Conservation (phyloP, 2,329 filamentous ascomycete species). For the Paecilomyces niveus region DNA sequence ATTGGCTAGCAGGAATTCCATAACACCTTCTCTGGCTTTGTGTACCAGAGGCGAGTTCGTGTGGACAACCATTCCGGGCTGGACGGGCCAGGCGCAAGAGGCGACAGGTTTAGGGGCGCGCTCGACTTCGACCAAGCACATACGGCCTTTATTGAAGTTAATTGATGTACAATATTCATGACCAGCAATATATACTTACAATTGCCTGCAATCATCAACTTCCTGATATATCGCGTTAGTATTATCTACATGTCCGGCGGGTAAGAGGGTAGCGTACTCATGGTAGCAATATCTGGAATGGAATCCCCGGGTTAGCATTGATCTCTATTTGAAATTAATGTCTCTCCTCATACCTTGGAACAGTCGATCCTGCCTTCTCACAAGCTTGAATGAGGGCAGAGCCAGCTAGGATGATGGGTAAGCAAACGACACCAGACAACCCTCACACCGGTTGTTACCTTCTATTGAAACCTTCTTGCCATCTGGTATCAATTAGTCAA, state of each 20-base stretch:
- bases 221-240: slow-evolving; percentile 48
- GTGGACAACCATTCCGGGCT: slow-evolving; percentile 98
- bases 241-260: slow-evolving; percentile 11
- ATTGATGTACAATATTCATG: neutral
- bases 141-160: slow-evolving; percentile 52
- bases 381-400: slow-evolving; percentile 98
- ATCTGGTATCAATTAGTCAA: slow-evolving; percentile 52
- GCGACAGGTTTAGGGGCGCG: slow-evolving; percentile 92
- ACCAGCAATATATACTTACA: slow-evolving; percentile 43
- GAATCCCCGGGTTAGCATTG: slow-evolving; percentile 23
- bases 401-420: slow-evolving; percentile 57
- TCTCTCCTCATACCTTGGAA: slow-evolving; percentile 62
- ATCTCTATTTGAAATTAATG: neutral
- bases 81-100: slow-evolving; percentile 97
- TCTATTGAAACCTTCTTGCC: slow-evolving; percentile 97
- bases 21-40: slow-evolving; percentile 97
- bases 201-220: slow-evolving; percentile 98
- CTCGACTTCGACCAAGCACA: slow-evolving; percentile 99
- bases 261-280: slow-evolving; percentile 57
- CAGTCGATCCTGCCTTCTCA: slow-evolving; percentile 87
- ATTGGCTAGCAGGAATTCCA: slow-evolving; percentile 97
- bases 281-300: slow-evolving; percentile 85
- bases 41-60: slow-evolving; percentile 93
- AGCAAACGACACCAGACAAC: slow-evolving; percentile 10
- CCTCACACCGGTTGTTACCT: slow-evolving; percentile 51